These are phyloP conservation scores for Phaseolus lunatus DNA, from an alignment of 306 rosid genomes.

Conservation along the genomic window DNA sequence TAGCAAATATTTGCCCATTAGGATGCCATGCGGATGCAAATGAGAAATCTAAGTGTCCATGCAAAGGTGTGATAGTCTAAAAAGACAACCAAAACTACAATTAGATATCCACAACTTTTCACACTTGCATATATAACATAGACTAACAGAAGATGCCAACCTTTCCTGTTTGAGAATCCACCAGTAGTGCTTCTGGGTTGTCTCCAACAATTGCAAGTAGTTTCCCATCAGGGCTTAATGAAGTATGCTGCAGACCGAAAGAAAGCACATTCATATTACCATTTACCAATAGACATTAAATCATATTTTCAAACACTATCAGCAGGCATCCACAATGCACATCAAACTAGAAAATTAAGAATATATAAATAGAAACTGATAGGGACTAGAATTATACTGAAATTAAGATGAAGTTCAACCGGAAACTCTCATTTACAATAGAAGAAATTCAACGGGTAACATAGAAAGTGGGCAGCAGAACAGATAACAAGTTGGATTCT, in stretches of 20 bases:
- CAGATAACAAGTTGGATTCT: background rate
- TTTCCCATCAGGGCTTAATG: slow-evolving; percentile 82
- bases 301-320: background rate
- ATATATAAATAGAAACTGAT: background rate
- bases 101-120: slow-evolving; percentile 30
- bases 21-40: slow-evolving; percentile 97
- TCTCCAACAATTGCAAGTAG: slow-evolving; percentile 81
- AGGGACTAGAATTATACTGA: background rate
- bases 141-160: slow-evolving; percentile 50
- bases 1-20: slow-evolving; percentile 73
- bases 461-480: background rate
- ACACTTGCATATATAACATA: slow-evolving; percentile 2
- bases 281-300: slow-evolving; percentile 1
- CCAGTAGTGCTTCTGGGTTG: slow-evolving; percentile 80
- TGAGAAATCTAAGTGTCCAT: slow-evolving; percentile 86
- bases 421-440: background rate
- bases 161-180: slow-evolving; percentile 94
- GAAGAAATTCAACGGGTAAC: background rate
- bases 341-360: slow-evolving; percentile 5
- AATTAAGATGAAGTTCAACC: background rate
- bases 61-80: slow-evolving; percentile 64
- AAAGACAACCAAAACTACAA: slow-evolving; percentile 45
- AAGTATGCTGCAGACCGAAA: slow-evolving; percentile 71
- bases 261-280: slow-evolving; percentile 17
- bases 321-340: background rate